Base-by-base conservation (phyloP, 106 monocot genomes). In the Dactylorhiza incarnata region DNA sequence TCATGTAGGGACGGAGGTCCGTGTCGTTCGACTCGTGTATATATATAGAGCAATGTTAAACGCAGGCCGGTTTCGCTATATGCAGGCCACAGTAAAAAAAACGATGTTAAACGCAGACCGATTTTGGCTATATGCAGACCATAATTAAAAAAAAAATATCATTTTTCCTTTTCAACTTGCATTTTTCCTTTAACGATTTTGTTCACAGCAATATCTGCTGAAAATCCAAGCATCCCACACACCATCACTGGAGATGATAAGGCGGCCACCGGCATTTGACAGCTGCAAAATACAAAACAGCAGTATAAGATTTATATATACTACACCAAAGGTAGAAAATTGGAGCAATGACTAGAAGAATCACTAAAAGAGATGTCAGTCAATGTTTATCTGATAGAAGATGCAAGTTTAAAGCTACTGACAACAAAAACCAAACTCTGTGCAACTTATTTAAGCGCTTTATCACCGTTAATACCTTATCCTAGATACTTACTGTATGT, bases 161-260 rank as follows among this genome's bases (percentile, higher is more conserved):
- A n/a, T n/a, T n/a, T n/a, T n/a, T n/a, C n/a, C n/a, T n/a, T n/a
- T n/a, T n/a, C n/a, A n/a, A n/a, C n/a, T n/a, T n/a, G n/a, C n/a
- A n/a, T n/a, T n/a, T n/a, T n/a, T n/a, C n/a, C n/a, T n/a, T n/a
- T n/a, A n/a, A n/a, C n/a, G n/a, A n/a, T n/a, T n/a, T n/a, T n/a
- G n/a, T n/a, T n/a, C n/a, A n/a, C n/a, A n/a, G n/a, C n/a, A n/a
- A n/a, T n/a, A n/a, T n/a, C n/a, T n/a, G n/a, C n/a, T n/a, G n/a
- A 87, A 90, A 9, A 82, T 71, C 53, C 90, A 68, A 2, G 93
- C 89, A 81, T 93, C 93, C 93, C 93, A 93, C 47, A 93, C 84
- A 53, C 93, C 93, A 81, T 93, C 93, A 54, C 89, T 89, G 77
- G 90, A 89, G 75, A 93, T 90, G 78, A 93, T 93, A 44, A 93